A percentile compares a stretch with the other conserved stretches of the same genome.
Conservation (phyloP, 139 green algal species). For the Trebouxia sp. region DNA sequence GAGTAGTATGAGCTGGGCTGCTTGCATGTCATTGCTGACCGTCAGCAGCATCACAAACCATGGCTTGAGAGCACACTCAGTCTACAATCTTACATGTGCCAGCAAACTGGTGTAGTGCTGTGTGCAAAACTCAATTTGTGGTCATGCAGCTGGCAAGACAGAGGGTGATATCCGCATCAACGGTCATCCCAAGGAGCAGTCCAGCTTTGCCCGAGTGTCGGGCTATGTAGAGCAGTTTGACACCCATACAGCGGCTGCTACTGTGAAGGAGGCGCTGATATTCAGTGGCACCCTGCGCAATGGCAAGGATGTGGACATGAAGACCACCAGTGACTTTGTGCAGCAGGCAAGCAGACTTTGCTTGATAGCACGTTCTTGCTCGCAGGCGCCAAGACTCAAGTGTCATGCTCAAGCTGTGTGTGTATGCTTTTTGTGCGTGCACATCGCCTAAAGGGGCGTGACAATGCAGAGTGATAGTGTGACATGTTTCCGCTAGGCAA, state of each 20-base stretch:
- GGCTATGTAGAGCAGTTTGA: constrained; percentile 47
- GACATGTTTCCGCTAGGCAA: too few species aligned
- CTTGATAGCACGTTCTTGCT: neutral
- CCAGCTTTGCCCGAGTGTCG: constrained; percentile 45
- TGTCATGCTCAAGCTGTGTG: too few species aligned
- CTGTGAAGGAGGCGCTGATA: constrained; percentile 59
- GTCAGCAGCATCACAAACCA: too few species aligned
- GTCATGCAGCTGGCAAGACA: constrained; percentile 38
- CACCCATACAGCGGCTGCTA: constrained; percentile 40
- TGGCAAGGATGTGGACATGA: constrained; percentile 11
- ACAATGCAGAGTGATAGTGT: too few species aligned
- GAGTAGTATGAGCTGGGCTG: too few species aligned
- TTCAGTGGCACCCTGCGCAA: constrained; percentile 50
- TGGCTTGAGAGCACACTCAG: neutral
- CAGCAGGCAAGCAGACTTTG: constrained; percentile 3
- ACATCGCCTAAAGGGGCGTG: too few species aligned
- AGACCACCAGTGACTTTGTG: constrained; percentile 23
- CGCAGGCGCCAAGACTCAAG: too few species aligned
- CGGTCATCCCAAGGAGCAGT: constrained; percentile 53
- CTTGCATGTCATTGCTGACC: too few species aligned
- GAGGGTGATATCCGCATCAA: constrained; percentile 63
- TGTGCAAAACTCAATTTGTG: too few species aligned
- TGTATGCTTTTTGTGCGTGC: too few species aligned
- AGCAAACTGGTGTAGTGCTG: too few species aligned
- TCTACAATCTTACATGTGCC: too few species aligned